These are phyloP conservation scores for Euphorbia tirucalli DNA, from an alignment of 345 rosid genomes.

Conservation along the genomic window DNA sequence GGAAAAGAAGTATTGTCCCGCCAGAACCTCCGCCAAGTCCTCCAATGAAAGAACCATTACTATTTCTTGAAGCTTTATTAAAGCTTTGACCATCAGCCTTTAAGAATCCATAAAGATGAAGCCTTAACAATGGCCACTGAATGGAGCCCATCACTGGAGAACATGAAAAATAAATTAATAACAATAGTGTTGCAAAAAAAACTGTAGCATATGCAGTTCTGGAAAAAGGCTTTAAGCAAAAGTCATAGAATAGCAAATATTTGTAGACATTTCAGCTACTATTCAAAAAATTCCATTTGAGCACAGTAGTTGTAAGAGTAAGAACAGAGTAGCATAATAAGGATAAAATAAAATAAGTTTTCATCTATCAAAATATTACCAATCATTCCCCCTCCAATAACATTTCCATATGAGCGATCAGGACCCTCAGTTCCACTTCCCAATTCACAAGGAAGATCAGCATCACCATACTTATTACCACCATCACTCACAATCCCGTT, in stretches of 20 bases:
- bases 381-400: slow-evolving; percentile 91
- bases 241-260: background rate
- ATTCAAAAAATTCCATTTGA: slow-evolving; percentile 6
- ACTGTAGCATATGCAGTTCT: background rate
- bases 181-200: slow-evolving; percentile 6
- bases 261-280: background rate
- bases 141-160: slow-evolving; percentile 78
- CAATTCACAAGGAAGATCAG: slow-evolving; percentile 90
- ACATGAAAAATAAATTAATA: slow-evolving; percentile 28
- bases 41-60: slow-evolving; percentile 59
- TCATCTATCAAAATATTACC: slow-evolving; percentile 42
- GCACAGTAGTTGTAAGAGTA: background rate
- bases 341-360: slow-evolving; percentile 3
- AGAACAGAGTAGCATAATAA: slow-evolving; percentile 6
- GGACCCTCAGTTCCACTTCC: slow-evolving; percentile 97
- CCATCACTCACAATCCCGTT: slow-evolving; percentile 77
- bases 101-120: slow-evolving; percentile 70
- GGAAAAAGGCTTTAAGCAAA: slow-evolving; percentile 10
- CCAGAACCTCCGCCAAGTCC: slow-evolving; percentile 99
- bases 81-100: slow-evolving; percentile 87
- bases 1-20: slow-evolving; percentile 94
- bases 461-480: slow-evolving; percentile 77
- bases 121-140: slow-evolving; percentile 74
- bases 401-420: slow-evolving; percentile 55
- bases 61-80: slow-evolving; percentile 34